Conservation (phyloP, 306 rosid genomes). For the Casuarina glauca region DNA sequence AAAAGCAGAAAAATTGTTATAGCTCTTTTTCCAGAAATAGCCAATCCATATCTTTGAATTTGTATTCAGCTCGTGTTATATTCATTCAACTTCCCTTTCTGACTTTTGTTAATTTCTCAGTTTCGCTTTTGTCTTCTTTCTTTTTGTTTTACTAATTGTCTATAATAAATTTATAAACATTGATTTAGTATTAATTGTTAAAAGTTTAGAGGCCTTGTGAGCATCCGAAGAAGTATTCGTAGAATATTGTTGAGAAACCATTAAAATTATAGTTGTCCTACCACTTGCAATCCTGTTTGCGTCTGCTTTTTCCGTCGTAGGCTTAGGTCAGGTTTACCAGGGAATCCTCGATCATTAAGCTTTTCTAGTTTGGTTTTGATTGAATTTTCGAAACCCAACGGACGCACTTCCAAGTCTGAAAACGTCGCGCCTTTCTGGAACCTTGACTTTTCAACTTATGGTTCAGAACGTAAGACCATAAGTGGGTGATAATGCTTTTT, state of each 20-base stretch:
- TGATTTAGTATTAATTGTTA: not conserved
- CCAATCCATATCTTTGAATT: not conserved
- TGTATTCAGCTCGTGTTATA: not conserved
- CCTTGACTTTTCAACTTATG: not conserved
- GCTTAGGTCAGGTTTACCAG: no score
- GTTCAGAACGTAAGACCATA: not conserved
- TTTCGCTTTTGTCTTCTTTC: not conserved
- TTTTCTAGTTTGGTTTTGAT: not conserved
- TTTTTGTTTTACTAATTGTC: not conserved
- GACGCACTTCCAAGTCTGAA: not conserved
- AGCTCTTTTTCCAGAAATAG: not conserved
- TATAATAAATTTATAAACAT: not conserved
- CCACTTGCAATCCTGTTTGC: no score
- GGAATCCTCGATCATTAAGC: no score
- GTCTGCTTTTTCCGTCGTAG: not conserved
- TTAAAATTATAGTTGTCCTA: no score
- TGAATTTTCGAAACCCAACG: not conserved
- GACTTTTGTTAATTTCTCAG: not conserved
- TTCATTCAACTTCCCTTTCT: not conserved
- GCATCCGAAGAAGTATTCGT: not conserved
- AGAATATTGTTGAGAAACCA: no score
- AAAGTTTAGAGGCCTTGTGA: not conserved
- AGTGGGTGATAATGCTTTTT: not conserved
- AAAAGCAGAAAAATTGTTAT: conserved; percentile 17
- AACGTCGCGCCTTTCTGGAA: not conserved